Base-by-base conservation (phyloP, 352 stramenopile species). In the Phytophthora nicotianae region DNA sequence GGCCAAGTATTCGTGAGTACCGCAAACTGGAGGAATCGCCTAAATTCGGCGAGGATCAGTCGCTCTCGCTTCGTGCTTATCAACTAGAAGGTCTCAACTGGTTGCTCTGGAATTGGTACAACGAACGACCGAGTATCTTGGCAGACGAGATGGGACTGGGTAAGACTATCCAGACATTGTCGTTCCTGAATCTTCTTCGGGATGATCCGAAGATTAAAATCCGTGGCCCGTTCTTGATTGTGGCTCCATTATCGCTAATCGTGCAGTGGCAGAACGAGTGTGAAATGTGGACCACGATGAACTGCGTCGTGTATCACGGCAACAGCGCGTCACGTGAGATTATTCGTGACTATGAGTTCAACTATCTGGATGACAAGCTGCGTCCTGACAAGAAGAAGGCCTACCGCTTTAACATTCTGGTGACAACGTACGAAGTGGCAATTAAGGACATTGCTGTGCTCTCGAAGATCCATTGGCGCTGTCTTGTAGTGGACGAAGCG, bases 251-350 rank as follows among this genome's bases (percentile, higher is more conserved):
- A 3, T 99, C 96, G 21, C 98, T 98, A 1, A 96, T 99, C 52
- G 85, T 93, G n/a, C 98, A 99, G 67, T 99, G 98, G 98, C 83
- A 99, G 63, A 96, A 98, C 50, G 98, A 99, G 78, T 99, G 99
- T 66, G 86, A 98, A 49, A 95, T 78, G 32, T 99, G 98, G 98
- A 99, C 97, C 0, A 89, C 96, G 41, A 96, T 99, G 70, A 99
- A 99, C 76, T 99, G 96, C 40, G 91, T 99, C 48, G 91, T 99
- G 1, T 99, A 99, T 63, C 97, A 99, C 77, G 98, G 98, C 29
- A 97, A 90, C 58, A 89, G 88, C 6, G 86, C 90, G 13, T 88
- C 98, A 24, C 87, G 98, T 8, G 85, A 98, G 45, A 80, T 97
- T 33, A 98, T 99, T 46, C 89, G 97, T 8, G 81, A 98, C 40